Base-by-base conservation (phyloP, 192 early-diverging fungal species). In the Podila minutissima region DNA sequence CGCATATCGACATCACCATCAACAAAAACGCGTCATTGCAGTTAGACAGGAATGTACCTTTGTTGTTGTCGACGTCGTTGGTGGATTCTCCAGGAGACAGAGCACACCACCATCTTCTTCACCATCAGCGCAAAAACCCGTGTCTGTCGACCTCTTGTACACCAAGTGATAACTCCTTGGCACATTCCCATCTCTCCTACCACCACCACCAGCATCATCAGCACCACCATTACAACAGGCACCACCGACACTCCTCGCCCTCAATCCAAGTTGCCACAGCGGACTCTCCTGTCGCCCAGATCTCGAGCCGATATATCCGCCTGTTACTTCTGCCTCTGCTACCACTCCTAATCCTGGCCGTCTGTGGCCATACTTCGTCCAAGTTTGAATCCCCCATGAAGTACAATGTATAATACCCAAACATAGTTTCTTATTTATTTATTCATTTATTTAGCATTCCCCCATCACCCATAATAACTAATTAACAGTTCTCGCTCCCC, bases 291-390 rank as follows among this genome's bases (percentile, higher is more conserved):
- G 71, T 58, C 20, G 77, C 71, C 5, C 66, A 60, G 24, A 65
- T 37, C 29, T 81, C 77, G 2, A 81, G 66, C 55, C 77, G 71
- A 0, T 81, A 81, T 41, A 81, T 81, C 32, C 71, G 67, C 15
- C 64, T 73, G 49, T 22, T 81, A 35, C 72, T 71, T 71, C 41
- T 81, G 3, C 77, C 77, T 4, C 41, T 81, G 57, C 32, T 81
- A 22, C 62, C 71, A 26, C 62, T 81, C 13, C 26, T 81, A 26
- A 64, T 81, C 62, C 57, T 81, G 8, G 77, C 77, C 7, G 58
- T 69, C 8, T 64, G 65, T 59, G 77, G 77, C 1, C 77, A 67
- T 64, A 81, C 77, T 3, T 81, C 77, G 7, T 55, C 77, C 46
- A 81, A 69, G 29, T 81, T 81, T 32, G 71, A 81, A 33, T 69